Evolutionary conservation across 768 basidiomycete genomes (phyloP).

Genomic region (Cystobasidium ongulense): DNA sequence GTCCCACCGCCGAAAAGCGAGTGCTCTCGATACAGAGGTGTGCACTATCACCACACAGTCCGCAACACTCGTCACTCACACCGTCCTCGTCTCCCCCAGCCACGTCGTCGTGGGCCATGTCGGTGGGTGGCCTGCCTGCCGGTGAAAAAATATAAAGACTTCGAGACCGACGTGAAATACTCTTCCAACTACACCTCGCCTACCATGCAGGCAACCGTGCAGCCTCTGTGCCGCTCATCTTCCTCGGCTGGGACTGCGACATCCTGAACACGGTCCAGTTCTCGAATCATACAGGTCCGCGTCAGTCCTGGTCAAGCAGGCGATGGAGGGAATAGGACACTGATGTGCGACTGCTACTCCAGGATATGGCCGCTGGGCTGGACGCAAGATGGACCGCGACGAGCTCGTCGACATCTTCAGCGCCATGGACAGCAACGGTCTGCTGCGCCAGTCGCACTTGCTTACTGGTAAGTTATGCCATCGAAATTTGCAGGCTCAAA

Average conservation of each 20-base stretch:
- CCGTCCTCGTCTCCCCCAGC: background rate
- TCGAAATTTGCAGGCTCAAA: background rate
- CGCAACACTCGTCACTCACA: no score
- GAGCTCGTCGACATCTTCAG: slow-evolving; percentile 71
- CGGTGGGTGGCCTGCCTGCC: background rate
- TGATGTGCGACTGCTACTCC: background rate
- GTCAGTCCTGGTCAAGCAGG: background rate
- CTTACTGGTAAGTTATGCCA: slow-evolving; percentile 60
- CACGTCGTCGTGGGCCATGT: slow-evolving; percentile 31
- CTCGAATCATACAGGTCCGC: slow-evolving; percentile 78
- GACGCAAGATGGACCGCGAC: slow-evolving; percentile 64
- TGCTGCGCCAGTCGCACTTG: slow-evolving; percentile 63
- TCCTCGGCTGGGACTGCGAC: slow-evolving; percentile 89
- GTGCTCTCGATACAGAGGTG: slow-evolving; percentile 29
- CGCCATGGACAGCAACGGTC: slow-evolving; percentile 62
- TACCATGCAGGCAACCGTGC: slow-evolving; percentile 14
- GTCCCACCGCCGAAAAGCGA: slow-evolving; percentile 22
- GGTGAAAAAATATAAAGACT: background rate
- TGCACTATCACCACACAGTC: background rate
- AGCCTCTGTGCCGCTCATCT: slow-evolving; percentile 43
- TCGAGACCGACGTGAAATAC: background rate
- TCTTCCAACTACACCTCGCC: background rate
- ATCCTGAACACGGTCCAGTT: slow-evolving; percentile 69
- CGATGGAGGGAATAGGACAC: background rate
- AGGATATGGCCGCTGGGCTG: slow-evolving; percentile 79